Base-by-base conservation (phyloP, 768 basidiomycete genomes). In the Glaciozyma martinii region DNA sequence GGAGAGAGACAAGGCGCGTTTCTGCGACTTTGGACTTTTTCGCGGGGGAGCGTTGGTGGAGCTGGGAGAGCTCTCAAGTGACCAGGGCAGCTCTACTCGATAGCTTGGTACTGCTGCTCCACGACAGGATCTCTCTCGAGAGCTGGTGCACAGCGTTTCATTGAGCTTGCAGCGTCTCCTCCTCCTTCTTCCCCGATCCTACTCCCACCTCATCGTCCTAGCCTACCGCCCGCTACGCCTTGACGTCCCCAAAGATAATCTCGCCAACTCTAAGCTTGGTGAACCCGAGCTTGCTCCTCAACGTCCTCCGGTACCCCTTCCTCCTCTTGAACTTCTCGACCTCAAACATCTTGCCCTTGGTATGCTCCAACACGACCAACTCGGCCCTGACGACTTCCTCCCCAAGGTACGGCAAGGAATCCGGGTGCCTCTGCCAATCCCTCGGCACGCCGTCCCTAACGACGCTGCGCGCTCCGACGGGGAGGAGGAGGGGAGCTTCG, bases 261-360 rank as follows among this genome's bases (percentile, higher is more conserved):
- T 86, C 81, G 25, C 92, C 91, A 70, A 99, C 87, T 59, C 93
- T 82, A 64, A 99, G 82, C 75, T 92, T 84, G n/a, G 94, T 98
- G 79, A 89, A 98, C 3, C 87, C 88, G 75, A 92, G 90, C 77
- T 97, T 98, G 77, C 90, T 87, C 76, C 84, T 82, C 69, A 97
- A 89, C 12, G 89, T 91, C 79, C 90, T 89, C 78, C 88, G 84
- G 79, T 98, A 98, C 15, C 94, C 92, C 81, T 98, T 97, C 85
- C 95, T 86, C 78, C 92, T 80, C 81, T 98, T 99, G 81, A 93
- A 94, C 81, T 97, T 95, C 79, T 93, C 84, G 61, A 89, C 88
- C 72, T 80, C 82, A 78, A 94, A 88, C 88, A 98, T 87, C 60
- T 83, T 82, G 12, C 90, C 89, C 77, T 93, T 97, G 50, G 95